phyloP scores from a whole-genome alignment of 2,329 filamentous ascomycete species.

The Cladophialophora carrionii region DNA sequence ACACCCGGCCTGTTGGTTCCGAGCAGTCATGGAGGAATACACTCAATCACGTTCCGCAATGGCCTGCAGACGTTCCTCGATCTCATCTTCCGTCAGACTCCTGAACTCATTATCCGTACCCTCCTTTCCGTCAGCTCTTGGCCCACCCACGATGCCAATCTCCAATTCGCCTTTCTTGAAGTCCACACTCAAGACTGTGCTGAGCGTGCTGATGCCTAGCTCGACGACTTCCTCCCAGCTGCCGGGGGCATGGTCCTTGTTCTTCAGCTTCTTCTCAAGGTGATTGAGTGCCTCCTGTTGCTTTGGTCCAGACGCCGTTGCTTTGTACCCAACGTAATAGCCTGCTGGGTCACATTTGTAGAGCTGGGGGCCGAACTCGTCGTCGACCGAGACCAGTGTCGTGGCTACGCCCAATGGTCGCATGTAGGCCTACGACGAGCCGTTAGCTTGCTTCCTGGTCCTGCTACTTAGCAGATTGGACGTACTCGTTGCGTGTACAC shows the following conservation, averaged over 20 bases:
- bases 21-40: slow-evolving; percentile 3
- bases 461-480: slow-evolving; percentile 23
- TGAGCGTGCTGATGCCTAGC: slow-evolving; percentile 90
- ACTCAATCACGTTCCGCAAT: slow-evolving; percentile 94
- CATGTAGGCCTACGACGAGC: slow-evolving; percentile 80
- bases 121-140: slow-evolving; percentile 78
- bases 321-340: slow-evolving; percentile 98
- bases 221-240: slow-evolving; percentile 98
- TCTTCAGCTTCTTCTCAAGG: slow-evolving; percentile 99
- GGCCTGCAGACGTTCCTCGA: slow-evolving; percentile 95
- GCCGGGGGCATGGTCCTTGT: slow-evolving; percentile 92
- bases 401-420: slow-evolving; percentile 93
- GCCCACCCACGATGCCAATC: slow-evolving; percentile 93
- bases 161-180: slow-evolving; percentile 99
- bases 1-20: slow-evolving; percentile 2
- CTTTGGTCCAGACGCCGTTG: slow-evolving; percentile 93
- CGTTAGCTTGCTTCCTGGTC: slow-evolving; percentile 18
- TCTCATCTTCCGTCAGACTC: slow-evolving; percentile 92
- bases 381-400: slow-evolving; percentile 91
- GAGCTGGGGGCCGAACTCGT: slow-evolving; percentile 87
- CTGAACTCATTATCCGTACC: slow-evolving; percentile 80
- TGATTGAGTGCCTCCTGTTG: slow-evolving; percentile 98
- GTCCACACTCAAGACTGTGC: slow-evolving; percentile 95
- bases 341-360: slow-evolving; percentile 99
- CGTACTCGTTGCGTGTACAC: slow-evolving; percentile 95